Conservation (phyloP, 2,329 filamentous ascomycete species). For the Stemphylium lycopersici region DNA sequence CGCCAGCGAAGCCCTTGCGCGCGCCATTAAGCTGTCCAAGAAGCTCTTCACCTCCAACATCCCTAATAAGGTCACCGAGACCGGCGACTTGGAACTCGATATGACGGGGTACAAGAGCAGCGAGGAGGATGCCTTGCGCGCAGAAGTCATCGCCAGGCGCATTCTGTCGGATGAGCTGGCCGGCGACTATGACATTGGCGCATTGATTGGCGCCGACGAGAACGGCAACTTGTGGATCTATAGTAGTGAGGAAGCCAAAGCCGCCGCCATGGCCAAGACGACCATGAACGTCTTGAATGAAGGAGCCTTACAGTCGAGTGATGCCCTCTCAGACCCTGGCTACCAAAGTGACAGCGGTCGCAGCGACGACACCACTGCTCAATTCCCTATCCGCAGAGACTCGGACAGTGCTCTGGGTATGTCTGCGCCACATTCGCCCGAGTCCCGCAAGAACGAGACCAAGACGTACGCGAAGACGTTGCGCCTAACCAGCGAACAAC, state of each 20-base stretch:
- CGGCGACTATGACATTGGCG: slow-evolving; percentile 94
- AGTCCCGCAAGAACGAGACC: slow-evolving; percentile 65
- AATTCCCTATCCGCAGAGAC: slow-evolving; percentile 65
- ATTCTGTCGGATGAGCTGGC: slow-evolving; percentile 92
- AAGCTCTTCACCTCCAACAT: slow-evolving; percentile 91
- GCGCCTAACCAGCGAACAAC: slow-evolving; percentile 90
- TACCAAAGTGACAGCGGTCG: slow-evolving; percentile 86
- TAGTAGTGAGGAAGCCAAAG: slow-evolving; percentile 94
- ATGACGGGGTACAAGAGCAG: slow-evolving; percentile 97
- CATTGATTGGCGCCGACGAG: slow-evolving; percentile 92
- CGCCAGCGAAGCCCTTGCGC: slow-evolving; percentile 76
- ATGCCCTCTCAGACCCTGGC: slow-evolving; percentile 88
- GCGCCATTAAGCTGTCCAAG: slow-evolving; percentile 83
- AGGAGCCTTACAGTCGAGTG: slow-evolving; percentile 65
- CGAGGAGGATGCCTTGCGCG: slow-evolving; percentile 88
- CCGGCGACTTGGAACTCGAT: slow-evolving; percentile 94
- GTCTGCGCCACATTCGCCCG: slow-evolving; percentile 62
- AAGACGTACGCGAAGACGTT: slow-evolving; percentile 96
- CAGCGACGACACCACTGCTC: slow-evolving; percentile 64
- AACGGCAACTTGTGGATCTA: slow-evolving; percentile 99
- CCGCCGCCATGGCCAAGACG: slow-evolving; percentile 75
- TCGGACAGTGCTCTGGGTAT: slow-evolving; percentile 73
- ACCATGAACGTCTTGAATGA: slow-evolving; percentile 60
- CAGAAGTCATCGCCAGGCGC: slow-evolving; percentile 91
- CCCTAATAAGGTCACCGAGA: slow-evolving; percentile 87